Conservation (phyloP, 208 protist species). For the Crithidia sp. region DNA sequence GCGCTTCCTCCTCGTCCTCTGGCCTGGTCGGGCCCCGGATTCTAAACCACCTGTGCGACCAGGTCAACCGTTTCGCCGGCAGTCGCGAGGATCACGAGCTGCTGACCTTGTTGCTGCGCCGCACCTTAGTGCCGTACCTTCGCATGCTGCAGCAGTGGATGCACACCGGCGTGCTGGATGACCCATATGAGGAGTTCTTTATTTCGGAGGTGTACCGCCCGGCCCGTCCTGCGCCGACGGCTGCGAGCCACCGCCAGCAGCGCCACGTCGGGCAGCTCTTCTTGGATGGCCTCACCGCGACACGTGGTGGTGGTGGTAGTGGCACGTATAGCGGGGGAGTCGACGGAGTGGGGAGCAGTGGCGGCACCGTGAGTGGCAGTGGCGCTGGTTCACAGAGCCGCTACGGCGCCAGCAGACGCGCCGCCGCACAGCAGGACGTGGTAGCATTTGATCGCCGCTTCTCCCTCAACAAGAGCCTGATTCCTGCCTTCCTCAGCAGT, state of each 20-base stretch:
- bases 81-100: conserved; percentile 83
- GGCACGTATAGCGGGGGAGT: not conserved
- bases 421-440: conserved; percentile 34
- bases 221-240: conserved; percentile 17
- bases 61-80: conserved; percentile 62
- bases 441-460: conserved; percentile 81
- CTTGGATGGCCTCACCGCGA: conserved; percentile 15
- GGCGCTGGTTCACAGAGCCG: conserved; percentile 7
- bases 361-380: conserved; percentile 3
- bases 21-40: conserved; percentile 68
- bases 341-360: not conserved
- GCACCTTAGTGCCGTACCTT: conserved; percentile 79
- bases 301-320: not conserved
- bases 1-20: not conserved
- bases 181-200: conserved; percentile 89
- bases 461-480: conserved; percentile 83
- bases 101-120: conserved; percentile 69
- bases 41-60: conserved; percentile 78
- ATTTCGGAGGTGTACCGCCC: conserved; percentile 56
- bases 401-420: conserved; percentile 19
- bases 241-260: conserved; percentile 27
- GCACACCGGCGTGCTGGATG: conserved; percentile 79
- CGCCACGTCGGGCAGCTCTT: conserved; percentile 37
- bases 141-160: conserved; percentile 85
- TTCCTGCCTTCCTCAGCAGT: conserved; percentile 71